phyloP scores from a whole-genome alignment of 2,329 filamentous ascomycete genomes.

The Sarocladium brachiariae region DNA sequence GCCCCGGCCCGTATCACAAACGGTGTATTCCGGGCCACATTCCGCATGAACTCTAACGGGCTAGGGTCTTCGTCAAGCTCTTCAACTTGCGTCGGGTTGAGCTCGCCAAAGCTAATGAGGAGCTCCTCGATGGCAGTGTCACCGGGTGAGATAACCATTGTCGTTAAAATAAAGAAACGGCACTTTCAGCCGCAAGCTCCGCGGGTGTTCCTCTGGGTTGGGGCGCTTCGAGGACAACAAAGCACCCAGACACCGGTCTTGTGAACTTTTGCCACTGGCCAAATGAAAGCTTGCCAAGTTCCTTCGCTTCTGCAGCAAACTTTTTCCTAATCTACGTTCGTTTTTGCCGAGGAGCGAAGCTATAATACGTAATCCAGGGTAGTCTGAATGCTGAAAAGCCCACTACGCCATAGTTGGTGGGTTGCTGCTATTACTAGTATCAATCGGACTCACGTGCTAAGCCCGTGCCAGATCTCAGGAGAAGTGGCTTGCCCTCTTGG shows the following conservation, averaged over 20 bases:
- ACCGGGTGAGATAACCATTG: neutral
- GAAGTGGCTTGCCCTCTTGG: no score
- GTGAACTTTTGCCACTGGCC: no score
- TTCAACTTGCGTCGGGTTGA: conserved; percentile 56
- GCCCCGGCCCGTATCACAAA: conserved; percentile 65
- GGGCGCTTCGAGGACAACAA: neutral
- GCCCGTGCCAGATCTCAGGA: neutral
- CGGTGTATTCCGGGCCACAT: conserved; percentile 65
- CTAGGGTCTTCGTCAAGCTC: conserved; percentile 60
- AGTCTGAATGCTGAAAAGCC: no score
- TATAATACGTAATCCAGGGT: no score
- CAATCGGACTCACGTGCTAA: neutral
- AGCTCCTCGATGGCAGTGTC: conserved; percentile 31
- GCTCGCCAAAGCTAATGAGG: conserved; percentile 64
- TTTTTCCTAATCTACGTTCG: no score
- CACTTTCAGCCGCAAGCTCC: neutral
- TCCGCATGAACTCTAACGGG: conserved; percentile 73
- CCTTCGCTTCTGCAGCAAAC: no score
- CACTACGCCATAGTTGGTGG: no score
- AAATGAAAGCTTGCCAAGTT: no score
- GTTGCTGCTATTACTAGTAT: no score
- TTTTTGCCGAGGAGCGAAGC: neutral
- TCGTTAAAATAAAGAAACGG: conserved; percentile 1
- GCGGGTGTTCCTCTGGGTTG: neutral
- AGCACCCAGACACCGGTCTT: neutral